Evolutionary conservation across 495 filamentous ascomycete genomes (phyloP), one percentile per base, ranked within the genome.

Genomic region (Penicillium manginii): DNA sequence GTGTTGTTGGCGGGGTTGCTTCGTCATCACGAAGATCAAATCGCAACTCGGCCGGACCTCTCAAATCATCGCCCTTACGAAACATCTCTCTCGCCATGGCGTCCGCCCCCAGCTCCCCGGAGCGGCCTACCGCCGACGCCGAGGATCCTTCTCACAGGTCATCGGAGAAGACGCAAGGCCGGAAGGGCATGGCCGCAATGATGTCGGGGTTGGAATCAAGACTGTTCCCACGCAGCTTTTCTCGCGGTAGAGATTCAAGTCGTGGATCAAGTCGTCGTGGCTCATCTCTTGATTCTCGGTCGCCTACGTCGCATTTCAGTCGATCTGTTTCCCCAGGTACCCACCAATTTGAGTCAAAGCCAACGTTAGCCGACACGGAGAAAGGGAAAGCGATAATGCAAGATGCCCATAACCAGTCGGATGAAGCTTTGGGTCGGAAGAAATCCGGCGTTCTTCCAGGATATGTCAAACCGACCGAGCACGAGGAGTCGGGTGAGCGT

Each of bases 371-470:
- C 70, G 37, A 63, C 77, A 40, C 62, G 21, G 78, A 81, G 33
- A 81, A 82, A 48, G 80, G 79, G 18, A 78, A 81, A 50, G 63
- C 78, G 3, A 64, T 88, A 56, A 83, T 85, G 71, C 78, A 81
- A 45, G 85, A 71, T 57, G 81, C 84, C 11, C 85, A 87, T 65
- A 78, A 83, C 35, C 76, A 84, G n/a, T 90, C 88, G 0, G 87
- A 91, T 66, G 87, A 84, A 29, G 81, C 79, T 35, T 69, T 90
- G 51, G 73, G n/a, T 18, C 18, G 80, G 0, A 79, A 78, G 21
- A 83, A 81, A 5, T 75, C 81, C 18, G 84, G 84, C 9, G 79
- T 65, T 23, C 69, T 90, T 11, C 76, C 83, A 8, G 75, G 75
- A 29, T 73, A 88, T 62, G 69, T 67, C 58, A 79, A 65, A 58